Percentiles rank a stretch among this genome's conserved stretches.
phyloP scores from a whole-genome alignment of 345 rosid genomes.

The Gossypium ekmanianum region DNA sequence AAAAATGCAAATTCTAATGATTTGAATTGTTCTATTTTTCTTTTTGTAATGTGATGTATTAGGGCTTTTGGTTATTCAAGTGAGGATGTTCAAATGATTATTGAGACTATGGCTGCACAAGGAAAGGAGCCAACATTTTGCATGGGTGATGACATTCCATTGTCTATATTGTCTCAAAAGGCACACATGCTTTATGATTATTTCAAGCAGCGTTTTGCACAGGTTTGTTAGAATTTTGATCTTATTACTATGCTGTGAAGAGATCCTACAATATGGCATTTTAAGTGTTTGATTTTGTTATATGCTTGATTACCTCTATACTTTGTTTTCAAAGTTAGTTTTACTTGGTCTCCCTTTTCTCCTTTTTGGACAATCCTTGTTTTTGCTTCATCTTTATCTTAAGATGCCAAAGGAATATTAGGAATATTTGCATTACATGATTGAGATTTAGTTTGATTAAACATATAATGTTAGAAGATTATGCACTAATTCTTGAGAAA shows the following conservation, averaged over 20 bases:
- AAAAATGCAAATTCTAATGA: background rate
- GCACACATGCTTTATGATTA: conserved; percentile 94
- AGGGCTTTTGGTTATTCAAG: conserved; percentile 98
- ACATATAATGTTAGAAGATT: background rate
- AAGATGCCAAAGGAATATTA: background rate
- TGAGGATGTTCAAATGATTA: conserved; percentile 99
- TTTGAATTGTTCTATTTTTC: conserved; percentile 13
- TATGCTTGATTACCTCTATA: conserved; percentile 2
- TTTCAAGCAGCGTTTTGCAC: conserved; percentile 99
- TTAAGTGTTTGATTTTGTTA: conserved; percentile 4
- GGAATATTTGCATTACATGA: background rate
- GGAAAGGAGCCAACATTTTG: conserved; percentile 99
- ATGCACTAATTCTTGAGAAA: background rate
- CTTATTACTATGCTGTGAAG: background rate
- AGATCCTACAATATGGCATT: background rate
- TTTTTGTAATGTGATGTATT: conserved; percentile 26
- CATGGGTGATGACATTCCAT: conserved; percentile 92
- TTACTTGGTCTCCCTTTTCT: background rate
- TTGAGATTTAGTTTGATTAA: conserved; percentile 2
- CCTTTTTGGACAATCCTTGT: background rate
- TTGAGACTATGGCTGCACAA: conserved; percentile 93
- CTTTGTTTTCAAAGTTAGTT: background rate
- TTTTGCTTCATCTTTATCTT: background rate
- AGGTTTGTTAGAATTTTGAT: conserved; percentile 43
- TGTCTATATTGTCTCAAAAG: conserved; percentile 82